These are phyloP conservation scores for Kluyveromyces siamensis DNA, from an alignment of 805 yeast genomes.

Conservation along the genomic window DNA sequence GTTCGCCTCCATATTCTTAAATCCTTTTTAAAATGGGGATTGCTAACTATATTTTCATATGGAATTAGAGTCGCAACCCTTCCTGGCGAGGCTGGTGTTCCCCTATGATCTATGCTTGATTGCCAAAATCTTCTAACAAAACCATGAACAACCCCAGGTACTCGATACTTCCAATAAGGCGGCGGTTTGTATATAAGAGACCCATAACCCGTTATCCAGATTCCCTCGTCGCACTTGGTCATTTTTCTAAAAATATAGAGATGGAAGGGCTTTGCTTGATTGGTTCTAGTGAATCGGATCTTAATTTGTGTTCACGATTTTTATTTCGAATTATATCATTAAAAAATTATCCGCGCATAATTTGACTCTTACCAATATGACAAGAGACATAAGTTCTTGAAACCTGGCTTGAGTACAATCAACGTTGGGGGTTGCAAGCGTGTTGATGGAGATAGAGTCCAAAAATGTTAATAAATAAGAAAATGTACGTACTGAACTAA, in stretches of 20 bases:
- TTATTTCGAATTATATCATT: too few species aligned
- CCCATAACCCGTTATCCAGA: constrained; percentile 89
- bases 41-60: constrained; percentile 39
- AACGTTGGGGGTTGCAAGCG: too few species aligned
- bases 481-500: too few species aligned
- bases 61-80: constrained; percentile 78
- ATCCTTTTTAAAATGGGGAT: constrained; percentile 35
- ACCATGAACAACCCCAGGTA: constrained; percentile 71
- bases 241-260: neutral
- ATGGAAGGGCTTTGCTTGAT: neutral
- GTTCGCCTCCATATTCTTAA: constrained; percentile 19
- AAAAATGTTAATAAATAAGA: too few species aligned
- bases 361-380: too few species aligned
- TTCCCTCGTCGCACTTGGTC: constrained; percentile 15
- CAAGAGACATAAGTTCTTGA: too few species aligned
- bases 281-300: too few species aligned
- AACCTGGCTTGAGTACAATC: too few species aligned
- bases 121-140: constrained; percentile 87
- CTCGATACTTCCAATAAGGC: constrained; percentile 49
- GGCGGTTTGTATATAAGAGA: constrained; percentile 88
- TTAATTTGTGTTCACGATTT: too few species aligned
- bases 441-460: too few species aligned
- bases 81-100: constrained; percentile 81
- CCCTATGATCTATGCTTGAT: constrained; percentile 80
- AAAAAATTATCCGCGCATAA: too few species aligned